Evolutionary conservation across 495 filamentous ascomycete genomes (phyloP).

Genomic region (Annulohypoxylon nitens): DNA sequence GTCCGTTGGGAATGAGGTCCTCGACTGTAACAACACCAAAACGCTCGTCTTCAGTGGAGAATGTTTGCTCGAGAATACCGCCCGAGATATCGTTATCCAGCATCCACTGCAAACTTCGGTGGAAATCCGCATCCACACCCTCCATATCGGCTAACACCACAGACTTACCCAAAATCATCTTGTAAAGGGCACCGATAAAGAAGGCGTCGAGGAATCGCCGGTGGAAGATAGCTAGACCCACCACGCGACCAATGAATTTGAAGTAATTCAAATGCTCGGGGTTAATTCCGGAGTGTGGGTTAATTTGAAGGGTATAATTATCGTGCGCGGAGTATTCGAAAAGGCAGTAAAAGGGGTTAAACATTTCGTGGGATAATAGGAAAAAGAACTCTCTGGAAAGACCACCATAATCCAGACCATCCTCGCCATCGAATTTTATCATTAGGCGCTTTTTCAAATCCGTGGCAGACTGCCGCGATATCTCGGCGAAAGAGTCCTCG

Average conservation of each 20-base stretch:
- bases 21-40: constrained; percentile 94
- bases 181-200: constrained; percentile 99
- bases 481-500: constrained; percentile 98
- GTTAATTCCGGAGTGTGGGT: constrained; percentile 99
- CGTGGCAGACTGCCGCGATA: constrained; percentile 95
- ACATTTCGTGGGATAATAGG: constrained; percentile 99
- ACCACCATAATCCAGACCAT: constrained; percentile 97
- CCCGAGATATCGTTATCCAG: constrained; percentile 95
- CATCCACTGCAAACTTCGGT: constrained; percentile 95
- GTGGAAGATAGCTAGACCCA: constrained; percentile 98
- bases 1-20: constrained; percentile 90
- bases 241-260: constrained; percentile 99
- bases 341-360: constrained; percentile 99
- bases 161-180: constrained; percentile 97
- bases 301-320: constrained; percentile 99
- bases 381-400: constrained; percentile 99
- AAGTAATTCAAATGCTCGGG: constrained; percentile 99
- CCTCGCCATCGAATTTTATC: constrained; percentile 99
- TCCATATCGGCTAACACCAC: constrained; percentile 97
- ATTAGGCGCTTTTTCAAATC: constrained; percentile 98
- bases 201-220: constrained; percentile 97
- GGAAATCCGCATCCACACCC: constrained; percentile 97
- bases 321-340: constrained; percentile 99
- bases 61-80: constrained; percentile 91
- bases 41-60: constrained; percentile 95